A percentile compares a stretch with the other conserved stretches of the same genome.
Conservation (phyloP, 1,284 basidiomycete genomes). For the Tilletia caries region DNA sequence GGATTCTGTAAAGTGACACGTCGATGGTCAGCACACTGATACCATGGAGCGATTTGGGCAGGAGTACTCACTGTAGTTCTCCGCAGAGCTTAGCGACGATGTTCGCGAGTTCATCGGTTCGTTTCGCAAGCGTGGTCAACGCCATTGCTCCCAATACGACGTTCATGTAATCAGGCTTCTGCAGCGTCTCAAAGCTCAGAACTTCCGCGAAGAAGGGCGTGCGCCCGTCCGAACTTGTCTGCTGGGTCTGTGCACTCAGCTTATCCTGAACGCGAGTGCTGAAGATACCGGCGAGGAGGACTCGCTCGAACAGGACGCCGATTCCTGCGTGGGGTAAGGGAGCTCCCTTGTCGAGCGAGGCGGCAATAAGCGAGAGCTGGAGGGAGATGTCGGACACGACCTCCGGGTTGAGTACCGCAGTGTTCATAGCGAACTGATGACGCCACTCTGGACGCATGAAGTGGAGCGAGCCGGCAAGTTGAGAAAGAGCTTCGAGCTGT, state of each 20-base stretch:
- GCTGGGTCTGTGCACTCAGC: conserved; percentile 3
- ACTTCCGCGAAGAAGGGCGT: conserved; percentile 14
- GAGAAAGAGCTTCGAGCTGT: conserved; percentile 35
- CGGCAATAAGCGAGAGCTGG: conserved; percentile 32
- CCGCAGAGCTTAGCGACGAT: neutral
- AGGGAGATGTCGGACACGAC: conserved; percentile 32
- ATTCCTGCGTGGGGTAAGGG: conserved; percentile 23
- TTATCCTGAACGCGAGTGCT: conserved; percentile 15
- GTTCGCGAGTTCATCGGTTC: neutral
- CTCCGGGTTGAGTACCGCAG: conserved; percentile 36
- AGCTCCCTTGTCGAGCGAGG: conserved; percentile 30
- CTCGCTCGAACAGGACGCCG: conserved; percentile 21
- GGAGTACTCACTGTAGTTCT: neutral
- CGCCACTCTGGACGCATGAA: conserved; percentile 30
- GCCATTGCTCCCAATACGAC: neutral
- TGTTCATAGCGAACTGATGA: conserved; percentile 26
- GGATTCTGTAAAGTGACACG: neutral
- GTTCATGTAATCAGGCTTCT: conserved; percentile 32
- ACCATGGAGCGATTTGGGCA: neutral
- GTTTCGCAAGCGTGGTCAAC: neutral
- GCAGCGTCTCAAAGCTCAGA: conserved; percentile 28
- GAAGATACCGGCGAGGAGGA: neutral
- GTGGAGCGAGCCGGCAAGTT: conserved; percentile 22
- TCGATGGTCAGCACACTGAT: neutral
- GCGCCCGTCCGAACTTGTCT: conserved; percentile 4